These are phyloP conservation scores for Urtica urens DNA, from an alignment of 306 rosid genomes.

Conservation along the genomic window DNA sequence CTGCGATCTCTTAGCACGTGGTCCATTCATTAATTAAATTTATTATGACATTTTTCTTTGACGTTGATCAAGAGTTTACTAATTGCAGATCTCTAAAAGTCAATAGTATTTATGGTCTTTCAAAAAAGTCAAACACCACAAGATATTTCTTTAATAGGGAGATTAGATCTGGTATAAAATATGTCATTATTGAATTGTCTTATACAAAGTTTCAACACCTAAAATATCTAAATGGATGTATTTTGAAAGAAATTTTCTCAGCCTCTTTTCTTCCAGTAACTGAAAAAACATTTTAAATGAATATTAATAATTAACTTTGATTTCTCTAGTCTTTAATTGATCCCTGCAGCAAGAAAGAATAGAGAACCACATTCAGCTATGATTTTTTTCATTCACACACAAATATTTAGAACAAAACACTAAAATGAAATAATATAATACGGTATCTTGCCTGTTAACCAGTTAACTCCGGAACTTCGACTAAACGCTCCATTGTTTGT, in stretches of 20 bases:
- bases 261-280: too few relatives aligned
- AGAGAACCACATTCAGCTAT: neutral
- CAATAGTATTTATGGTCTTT: neutral
- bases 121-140: neutral
- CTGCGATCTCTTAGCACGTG: constrained; percentile 6
- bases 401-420: neutral
- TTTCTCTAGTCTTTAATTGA: constrained; percentile 1
- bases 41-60: neutral
- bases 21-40: constrained; percentile 2
- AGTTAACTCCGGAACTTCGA: constrained; percentile 38
- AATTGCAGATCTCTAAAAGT: neutral
- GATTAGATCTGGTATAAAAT: neutral
- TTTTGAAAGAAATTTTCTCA: neutral
- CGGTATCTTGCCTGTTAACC: constrained; percentile 31
- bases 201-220: neutral
- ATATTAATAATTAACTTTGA: too few relatives aligned
- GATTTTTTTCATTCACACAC: neutral
- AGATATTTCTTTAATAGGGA: neutral
- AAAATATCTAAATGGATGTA: neutral
- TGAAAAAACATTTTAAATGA: too few relatives aligned
- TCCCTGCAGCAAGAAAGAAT: constrained; percentile 1
- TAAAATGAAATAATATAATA: constrained; percentile 1
- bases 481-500: constrained; percentile 77
- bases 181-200: constrained; percentile 6
- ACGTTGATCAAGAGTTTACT: neutral